Evolutionary conservation across 78 protist species (phyloP).

Genomic region (Cyanophora paradoxa): DNA sequence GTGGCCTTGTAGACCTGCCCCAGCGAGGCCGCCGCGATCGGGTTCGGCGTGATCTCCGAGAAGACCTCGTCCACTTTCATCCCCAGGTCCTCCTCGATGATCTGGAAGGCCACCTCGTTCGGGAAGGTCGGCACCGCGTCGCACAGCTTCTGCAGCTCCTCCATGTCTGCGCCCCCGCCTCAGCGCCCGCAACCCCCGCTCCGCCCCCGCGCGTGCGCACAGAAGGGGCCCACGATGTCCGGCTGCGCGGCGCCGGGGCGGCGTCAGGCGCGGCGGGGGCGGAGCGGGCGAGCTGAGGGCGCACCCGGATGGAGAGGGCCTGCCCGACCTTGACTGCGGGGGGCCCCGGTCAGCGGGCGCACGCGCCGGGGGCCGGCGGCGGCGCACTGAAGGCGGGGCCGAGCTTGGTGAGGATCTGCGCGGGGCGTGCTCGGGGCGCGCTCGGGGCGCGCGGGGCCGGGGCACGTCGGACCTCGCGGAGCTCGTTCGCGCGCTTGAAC

Average conservation of each 20-base stretch:
- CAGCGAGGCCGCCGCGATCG: slow-evolving; percentile 17
- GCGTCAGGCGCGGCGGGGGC: slow-evolving; percentile 4
- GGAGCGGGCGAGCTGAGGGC: too few species aligned
- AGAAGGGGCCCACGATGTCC: not conserved
- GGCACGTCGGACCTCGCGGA: slow-evolving; percentile 16
- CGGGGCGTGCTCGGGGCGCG: too few species aligned
- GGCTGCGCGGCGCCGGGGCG: not conserved
- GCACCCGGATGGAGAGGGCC: slow-evolving; percentile 33
- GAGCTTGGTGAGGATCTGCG: not conserved
- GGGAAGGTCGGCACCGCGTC: slow-evolving; percentile 30
- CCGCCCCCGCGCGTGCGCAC: too few species aligned
- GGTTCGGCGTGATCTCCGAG: slow-evolving; percentile 11
- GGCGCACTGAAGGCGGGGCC: slow-evolving; percentile 26
- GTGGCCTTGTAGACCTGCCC: not conserved
- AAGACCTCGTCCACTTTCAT: not conserved
- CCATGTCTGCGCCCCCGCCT: not conserved
- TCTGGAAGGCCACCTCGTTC: not conserved
- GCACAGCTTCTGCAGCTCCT: slow-evolving; percentile 38
- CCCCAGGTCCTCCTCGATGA: not conserved
- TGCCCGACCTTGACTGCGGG: not conserved
- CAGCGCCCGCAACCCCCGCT: too few species aligned
- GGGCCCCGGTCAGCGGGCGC: not conserved
- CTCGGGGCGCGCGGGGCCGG: too few species aligned
- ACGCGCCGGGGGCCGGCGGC: not conserved
- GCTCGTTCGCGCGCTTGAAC: not conserved